Evolutionary conservation across 2,329 filamentous ascomycete genomes (phyloP).

Genomic region (Aspergillus amoenus): DNA sequence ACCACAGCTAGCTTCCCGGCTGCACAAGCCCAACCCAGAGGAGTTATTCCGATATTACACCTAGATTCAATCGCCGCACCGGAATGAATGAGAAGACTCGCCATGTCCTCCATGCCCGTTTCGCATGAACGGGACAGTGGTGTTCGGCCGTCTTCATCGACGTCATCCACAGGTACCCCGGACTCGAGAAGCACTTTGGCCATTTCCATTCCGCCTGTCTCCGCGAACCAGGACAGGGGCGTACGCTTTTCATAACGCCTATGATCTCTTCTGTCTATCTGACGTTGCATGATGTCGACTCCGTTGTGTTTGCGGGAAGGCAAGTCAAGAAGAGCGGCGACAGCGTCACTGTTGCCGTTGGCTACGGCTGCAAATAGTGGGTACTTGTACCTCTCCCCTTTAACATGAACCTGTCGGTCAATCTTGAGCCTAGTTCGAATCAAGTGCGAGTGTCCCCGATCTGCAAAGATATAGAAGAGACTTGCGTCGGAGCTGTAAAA

Average conservation of each 20-base stretch:
- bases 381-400: slow-evolving; percentile 13
- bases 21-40: no score
- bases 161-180: not conserved
- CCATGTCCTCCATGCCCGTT: fast-evolving
- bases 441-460: slow-evolving; percentile 10
- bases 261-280: no score
- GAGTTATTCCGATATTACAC: no score
- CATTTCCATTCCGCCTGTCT: no score
- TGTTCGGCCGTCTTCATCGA: not conserved
- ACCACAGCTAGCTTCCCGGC: no score
- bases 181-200: not conserved
- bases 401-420: no score
- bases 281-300: not conserved
- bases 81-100: no score
- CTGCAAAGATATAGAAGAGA: slow-evolving; percentile 15
- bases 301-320: not conserved
- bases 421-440: slow-evolving; percentile 4
- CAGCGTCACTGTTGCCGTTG: not conserved
- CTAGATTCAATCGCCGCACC: no score
- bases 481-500: no score
- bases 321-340: not conserved
- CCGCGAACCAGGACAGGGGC: no score
- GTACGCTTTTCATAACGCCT: not conserved
- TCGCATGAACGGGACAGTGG: not conserved
- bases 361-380: slow-evolving; percentile 22